Conservation (phyloP, 257 asterid species). For the Eustoma russellianum region DNA sequence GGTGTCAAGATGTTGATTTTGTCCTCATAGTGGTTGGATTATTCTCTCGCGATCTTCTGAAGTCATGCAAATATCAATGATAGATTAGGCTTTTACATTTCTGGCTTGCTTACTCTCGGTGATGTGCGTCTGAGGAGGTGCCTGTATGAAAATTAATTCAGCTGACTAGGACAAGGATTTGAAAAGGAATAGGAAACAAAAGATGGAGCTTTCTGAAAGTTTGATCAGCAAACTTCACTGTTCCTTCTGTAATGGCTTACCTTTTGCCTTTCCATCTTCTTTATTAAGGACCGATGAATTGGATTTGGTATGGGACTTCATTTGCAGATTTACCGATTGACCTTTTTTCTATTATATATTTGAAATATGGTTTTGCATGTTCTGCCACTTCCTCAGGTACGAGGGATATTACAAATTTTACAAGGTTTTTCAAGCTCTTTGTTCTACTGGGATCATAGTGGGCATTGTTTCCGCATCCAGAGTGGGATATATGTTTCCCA, state of each 20-base stretch:
- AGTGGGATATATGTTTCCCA: conserved; percentile 66
- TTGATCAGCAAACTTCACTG: conserved; percentile 40
- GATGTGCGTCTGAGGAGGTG: too few relatives aligned
- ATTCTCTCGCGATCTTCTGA: too few relatives aligned
- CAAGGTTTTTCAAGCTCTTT: conserved; percentile 73
- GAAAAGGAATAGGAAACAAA: not conserved
- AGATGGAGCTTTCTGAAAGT: conserved; percentile 58
- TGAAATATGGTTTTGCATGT: not conserved
- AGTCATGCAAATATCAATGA: too few relatives aligned
- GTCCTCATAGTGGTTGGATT: too few relatives aligned
- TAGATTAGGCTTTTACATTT: too few relatives aligned
- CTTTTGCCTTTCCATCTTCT: conserved; percentile 52
- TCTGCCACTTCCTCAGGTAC: conserved; percentile 37
- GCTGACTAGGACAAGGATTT: too few relatives aligned
- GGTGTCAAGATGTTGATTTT: too few relatives aligned
- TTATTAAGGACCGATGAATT: conserved; percentile 57
- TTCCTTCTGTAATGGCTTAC: conserved; percentile 52
- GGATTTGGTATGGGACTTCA: conserved; percentile 53
- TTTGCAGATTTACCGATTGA: not conserved
- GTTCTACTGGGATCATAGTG: conserved; percentile 58
- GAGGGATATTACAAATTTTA: conserved; percentile 74
- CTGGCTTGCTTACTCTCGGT: too few relatives aligned
- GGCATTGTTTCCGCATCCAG: conserved; percentile 37
- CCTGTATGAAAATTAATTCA: too few relatives aligned
- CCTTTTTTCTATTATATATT: not conserved